Base-by-base conservation (phyloP, 2,329 filamentous ascomycete species). In the Fusarium lyarnte region DNA sequence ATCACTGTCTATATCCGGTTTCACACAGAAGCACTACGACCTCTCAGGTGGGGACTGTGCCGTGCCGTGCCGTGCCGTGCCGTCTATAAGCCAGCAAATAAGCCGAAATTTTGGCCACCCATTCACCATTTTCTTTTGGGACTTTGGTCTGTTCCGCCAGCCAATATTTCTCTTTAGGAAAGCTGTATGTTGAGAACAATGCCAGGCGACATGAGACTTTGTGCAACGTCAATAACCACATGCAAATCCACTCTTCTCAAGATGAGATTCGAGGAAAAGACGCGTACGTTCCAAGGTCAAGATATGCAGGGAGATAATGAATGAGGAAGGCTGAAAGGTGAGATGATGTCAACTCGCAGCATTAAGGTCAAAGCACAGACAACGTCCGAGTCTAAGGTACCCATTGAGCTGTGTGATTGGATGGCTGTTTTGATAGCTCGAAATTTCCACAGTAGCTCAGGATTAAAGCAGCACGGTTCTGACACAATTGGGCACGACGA, bases 391-490 rank as follows among this genome's bases (percentile, higher is more conserved):
- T 10, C 10, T 17, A 3, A 39, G 6, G 11, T 7, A 21, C 38
- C 8, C 11, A 11, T 12, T 39, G 9, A 39, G 33, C 13, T 21
- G 4, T 36, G 6, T 6, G 3, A 52, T 36, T 52, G 23, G 49
- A n/a, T 21, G 19, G 8, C 0, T 0, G 13, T 7, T 51, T 21
- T 14, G 8, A 19, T 4, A 6, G 3, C 2, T 8, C 0, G 27
- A 35, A 14, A 31, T 19, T 0, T 14, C 33, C 35, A n/a, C 33
- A 36, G 23, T 29, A 29, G 27, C 27, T 29, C 8, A 29, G 8
- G 27, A 29, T 29, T 29, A 29, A 29, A 29, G 27, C 27, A 7
- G 27, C 7, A 29, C 27, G 27, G 27, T 29, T 29, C 27, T 29
- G 27, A 29, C 6, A 29, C 27, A 29, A 29, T 7, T 29, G 27